These are phyloP conservation scores for Barnettozyma hawaiiensis DNA, from an alignment of 1,139 yeast genomes.

Conservation along the genomic window DNA sequence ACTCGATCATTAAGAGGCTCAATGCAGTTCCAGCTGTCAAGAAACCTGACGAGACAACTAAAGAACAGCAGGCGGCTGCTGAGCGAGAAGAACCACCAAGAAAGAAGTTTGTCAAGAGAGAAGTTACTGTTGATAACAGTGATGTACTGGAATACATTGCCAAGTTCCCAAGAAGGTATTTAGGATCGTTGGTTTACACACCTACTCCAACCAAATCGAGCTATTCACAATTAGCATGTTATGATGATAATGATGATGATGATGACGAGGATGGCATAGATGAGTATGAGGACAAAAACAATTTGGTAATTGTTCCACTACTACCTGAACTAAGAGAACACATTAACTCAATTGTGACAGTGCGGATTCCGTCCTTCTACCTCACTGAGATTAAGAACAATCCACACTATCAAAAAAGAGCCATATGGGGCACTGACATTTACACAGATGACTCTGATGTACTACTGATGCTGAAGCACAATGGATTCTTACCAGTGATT, in stretches of 20 bases:
- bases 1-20: slow-evolving; percentile 25
- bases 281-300: neutral
- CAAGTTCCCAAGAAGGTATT: slow-evolving; percentile 41
- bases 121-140: slow-evolving; percentile 35
- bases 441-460: slow-evolving; percentile 93
- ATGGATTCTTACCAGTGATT: slow-evolving; percentile 55
- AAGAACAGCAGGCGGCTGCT: neutral
- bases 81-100: neutral
- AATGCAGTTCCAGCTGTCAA: slow-evolving; percentile 19
- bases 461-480: slow-evolving; percentile 65
- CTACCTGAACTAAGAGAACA: slow-evolving; percentile 44
- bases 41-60: slow-evolving; percentile 5
- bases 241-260: too few species aligned
- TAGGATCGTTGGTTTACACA: slow-evolving; percentile 60
- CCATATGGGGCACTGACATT: slow-evolving; percentile 87
- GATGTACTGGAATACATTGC: slow-evolving; percentile 43
- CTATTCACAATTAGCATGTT: slow-evolving; percentile 16
- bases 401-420: slow-evolving; percentile 41
- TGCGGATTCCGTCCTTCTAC: slow-evolving; percentile 51
- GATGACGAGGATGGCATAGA: too few species aligned
- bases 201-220: slow-evolving; percentile 43
- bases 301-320: slow-evolving; percentile 30
- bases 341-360: slow-evolving; percentile 56
- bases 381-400: slow-evolving; percentile 25
- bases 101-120: slow-evolving; percentile 15